Conservation (phyloP, 129 eudicot species). For the Oenanthe sinensis region DNA sequence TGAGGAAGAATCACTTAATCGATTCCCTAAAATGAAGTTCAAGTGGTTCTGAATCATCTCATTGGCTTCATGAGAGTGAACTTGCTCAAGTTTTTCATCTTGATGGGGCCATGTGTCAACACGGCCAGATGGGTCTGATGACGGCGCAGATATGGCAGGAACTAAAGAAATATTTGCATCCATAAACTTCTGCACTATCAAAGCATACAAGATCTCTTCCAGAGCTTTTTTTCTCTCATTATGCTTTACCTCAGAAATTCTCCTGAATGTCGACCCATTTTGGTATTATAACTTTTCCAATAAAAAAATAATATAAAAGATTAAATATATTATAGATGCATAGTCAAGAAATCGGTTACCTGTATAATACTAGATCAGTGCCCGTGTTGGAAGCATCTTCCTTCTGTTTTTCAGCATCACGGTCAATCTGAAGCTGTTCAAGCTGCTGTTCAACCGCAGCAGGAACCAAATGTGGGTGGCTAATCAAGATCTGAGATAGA, state of each 20-base stretch:
- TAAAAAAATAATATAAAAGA: slow-evolving; percentile 6
- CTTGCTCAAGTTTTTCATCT: slow-evolving; percentile 57
- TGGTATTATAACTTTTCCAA: slow-evolving; percentile 22
- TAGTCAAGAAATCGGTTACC: slow-evolving; percentile 37
- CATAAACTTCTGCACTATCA: slow-evolving; percentile 91
- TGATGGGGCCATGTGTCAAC: slow-evolving; percentile 56
- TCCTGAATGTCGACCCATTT: slow-evolving; percentile 73
- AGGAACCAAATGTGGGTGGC: slow-evolving; percentile 92
- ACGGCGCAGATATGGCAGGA: slow-evolving; percentile 51
- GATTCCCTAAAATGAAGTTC: slow-evolving; percentile 60
- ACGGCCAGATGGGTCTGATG: slow-evolving; percentile 37
- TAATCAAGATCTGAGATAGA: slow-evolving; percentile 64
- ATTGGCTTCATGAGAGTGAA: slow-evolving; percentile 75
- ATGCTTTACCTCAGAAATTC: slow-evolving; percentile 93
- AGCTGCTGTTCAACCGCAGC: slow-evolving; percentile 99
- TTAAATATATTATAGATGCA: slow-evolving; percentile 64
- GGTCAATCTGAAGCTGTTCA: slow-evolving; percentile 81
- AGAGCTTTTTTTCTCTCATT: slow-evolving; percentile 68
- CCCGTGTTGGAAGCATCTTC: slow-evolving; percentile 66
- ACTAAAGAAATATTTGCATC: slow-evolving; percentile 67
- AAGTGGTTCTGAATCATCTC: slow-evolving; percentile 90
- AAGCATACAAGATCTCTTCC: slow-evolving; percentile 81
- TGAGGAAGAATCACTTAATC: slow-evolving; percentile 38
- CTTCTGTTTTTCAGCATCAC: slow-evolving; percentile 63
- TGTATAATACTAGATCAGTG: slow-evolving; percentile 83